Conservation (phyloP, 192 early-diverging fungal genomes). For the Gonapodya sp. region DNA sequence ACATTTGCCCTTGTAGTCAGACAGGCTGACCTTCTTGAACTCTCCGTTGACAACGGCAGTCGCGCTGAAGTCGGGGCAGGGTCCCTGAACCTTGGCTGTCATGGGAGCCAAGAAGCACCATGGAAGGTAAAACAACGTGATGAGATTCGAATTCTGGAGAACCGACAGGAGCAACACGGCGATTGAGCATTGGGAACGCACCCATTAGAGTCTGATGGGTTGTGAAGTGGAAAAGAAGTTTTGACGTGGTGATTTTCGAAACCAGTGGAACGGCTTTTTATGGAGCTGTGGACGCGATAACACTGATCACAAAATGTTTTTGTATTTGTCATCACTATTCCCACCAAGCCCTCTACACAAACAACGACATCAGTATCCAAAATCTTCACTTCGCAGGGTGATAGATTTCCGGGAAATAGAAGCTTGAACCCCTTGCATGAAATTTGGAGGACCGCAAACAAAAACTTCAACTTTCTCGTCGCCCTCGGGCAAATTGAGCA, state of each 20-base stretch:
- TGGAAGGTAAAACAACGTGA: no score
- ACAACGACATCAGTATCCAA: no score
- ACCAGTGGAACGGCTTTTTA: no score
- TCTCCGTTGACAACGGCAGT: conserved; percentile 56
- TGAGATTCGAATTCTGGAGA: no score
- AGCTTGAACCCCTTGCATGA: neutral
- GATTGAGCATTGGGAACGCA: neutral
- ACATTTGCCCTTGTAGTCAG: conserved; percentile 19
- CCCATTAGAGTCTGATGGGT: conserved; percentile 1
- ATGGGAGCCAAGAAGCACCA: no score
- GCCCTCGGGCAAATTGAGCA: neutral
- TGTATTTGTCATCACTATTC: no score
- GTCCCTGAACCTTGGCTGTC: conserved; percentile 35
- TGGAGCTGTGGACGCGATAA: no score
- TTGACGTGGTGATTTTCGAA: no score
- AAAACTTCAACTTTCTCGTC: neutral
- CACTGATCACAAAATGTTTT: no score
- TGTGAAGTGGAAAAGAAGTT: neutral
- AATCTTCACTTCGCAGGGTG: no score
- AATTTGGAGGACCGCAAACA: neutral
- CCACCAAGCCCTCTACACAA: no score
- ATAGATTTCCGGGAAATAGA: no score
- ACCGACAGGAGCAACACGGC: neutral
- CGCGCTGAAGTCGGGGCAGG: conserved; percentile 56
- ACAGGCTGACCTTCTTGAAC: conserved; percentile 55